Base-by-base conservation (phyloP, 257 asterid genomes). In the Misopates orontium region DNA sequence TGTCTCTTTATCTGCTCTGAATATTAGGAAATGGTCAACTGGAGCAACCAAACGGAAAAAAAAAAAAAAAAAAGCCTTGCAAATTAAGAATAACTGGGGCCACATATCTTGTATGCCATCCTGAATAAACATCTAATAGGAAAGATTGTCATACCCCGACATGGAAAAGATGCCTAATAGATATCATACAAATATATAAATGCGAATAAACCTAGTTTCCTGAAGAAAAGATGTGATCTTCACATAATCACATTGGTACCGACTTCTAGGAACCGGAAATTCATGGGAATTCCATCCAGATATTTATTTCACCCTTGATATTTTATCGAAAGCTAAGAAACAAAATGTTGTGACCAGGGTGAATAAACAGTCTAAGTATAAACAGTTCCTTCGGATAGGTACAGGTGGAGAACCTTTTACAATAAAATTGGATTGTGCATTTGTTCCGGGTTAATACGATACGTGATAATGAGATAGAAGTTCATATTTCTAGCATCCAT, bases 11-110 rank as follows among this genome's bases (percentile, higher is more conserved):
- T 60, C 45, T 19, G 64, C 41, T 36, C 64, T 49, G 45, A 48
- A 41, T 58, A 70, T 51, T 25, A 50, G 64, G 17, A 72, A 57
- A 55, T 56, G 60, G 44, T 59, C 25, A 64, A 67, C 56, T 39
- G 25, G 69, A 60, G 56, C 61, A 60, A 60, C 62, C 69, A 70
- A 40, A 28, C 36, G 7, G 3, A 28, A 28, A 28, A 3, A 28
- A 28, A 28, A 69, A 60, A 28, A 28, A 28, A 3, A 28, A 28
- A 28, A 69, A 60, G 64, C 64, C 52, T 40, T 36, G 62, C 21
- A 20, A 60, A 22, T 45, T 32, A 61, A 23, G 36, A 28, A 63
- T 53, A 39, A 19, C 41, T 23, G 61, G 76, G 80, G 42, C 71
- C 74, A 66, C 68, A 52, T 4, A 52, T 22, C 65, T 68, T n/a